These are phyloP conservation scores for Taiozyma sp. DNA, from an alignment of 1,139 yeast genomes.

Conservation along the genomic window DNA sequence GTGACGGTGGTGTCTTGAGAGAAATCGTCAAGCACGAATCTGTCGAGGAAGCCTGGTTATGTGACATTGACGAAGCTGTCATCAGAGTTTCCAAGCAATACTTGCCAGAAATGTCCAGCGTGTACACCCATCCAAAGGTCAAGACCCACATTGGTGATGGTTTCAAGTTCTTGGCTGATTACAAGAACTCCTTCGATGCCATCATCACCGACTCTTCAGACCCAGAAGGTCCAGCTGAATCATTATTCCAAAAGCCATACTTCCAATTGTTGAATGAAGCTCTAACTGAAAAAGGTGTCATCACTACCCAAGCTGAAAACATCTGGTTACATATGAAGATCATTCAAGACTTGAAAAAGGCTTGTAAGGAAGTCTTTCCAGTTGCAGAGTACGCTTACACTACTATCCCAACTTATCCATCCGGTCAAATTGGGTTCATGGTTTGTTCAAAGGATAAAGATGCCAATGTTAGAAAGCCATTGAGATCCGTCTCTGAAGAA, in stretches of 20 bases:
- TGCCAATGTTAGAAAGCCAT: slow-evolving; percentile 61
- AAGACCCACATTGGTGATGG: slow-evolving; percentile 87
- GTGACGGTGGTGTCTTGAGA: slow-evolving; percentile 90
- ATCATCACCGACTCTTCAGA: slow-evolving; percentile 93
- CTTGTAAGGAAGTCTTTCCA: slow-evolving; percentile 79
- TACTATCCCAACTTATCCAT: slow-evolving; percentile 88
- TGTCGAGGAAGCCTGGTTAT: slow-evolving; percentile 82
- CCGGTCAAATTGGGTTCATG: slow-evolving; percentile 94
- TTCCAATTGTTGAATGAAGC: slow-evolving; percentile 77
- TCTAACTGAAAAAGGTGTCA: slow-evolving; percentile 81
- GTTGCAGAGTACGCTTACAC: slow-evolving; percentile 85
- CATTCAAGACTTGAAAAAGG: slow-evolving; percentile 68
- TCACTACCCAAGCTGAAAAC: slow-evolving; percentile 88
- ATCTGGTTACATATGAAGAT: slow-evolving; percentile 85
- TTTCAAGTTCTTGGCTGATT: slow-evolving; percentile 79
- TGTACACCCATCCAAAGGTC: slow-evolving; percentile 78
- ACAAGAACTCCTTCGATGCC: slow-evolving; percentile 72
- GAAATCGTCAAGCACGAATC: slow-evolving; percentile 84
- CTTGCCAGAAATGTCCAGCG: slow-evolving; percentile 79
- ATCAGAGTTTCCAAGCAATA: slow-evolving; percentile 77
- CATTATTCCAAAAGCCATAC: slow-evolving; percentile 82
- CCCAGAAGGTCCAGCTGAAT: slow-evolving; percentile 96
- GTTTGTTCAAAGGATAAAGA: slow-evolving; percentile 74
- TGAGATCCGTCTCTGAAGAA: slow-evolving; percentile 59
- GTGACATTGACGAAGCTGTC: slow-evolving; percentile 91